phyloP scores from a whole-genome alignment of 148 eudicot genomes.

The Heliosperma pusillum region DNA sequence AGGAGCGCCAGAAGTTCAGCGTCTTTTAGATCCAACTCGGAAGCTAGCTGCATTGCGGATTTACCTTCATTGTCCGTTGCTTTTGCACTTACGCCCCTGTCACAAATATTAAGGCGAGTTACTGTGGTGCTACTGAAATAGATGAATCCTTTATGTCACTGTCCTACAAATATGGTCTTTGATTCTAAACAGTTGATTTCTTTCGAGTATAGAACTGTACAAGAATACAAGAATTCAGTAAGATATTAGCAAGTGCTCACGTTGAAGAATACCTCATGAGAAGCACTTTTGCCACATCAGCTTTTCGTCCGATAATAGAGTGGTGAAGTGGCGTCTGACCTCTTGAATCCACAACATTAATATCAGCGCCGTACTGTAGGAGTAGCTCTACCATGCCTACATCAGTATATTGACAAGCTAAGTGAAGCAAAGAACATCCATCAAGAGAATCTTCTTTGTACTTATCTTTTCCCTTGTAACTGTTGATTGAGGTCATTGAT shows the following conservation, averaged over 20 bases:
- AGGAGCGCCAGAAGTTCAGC: constrained; percentile 59
- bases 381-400: constrained; percentile 94
- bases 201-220: neutral
- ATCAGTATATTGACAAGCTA: constrained; percentile 85
- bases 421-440: constrained; percentile 77
- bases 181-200: neutral
- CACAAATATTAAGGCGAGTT: neutral
- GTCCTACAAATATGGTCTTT: neutral
- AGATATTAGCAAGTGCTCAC: constrained; percentile 2
- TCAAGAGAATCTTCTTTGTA: constrained; percentile 47
- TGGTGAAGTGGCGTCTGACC: constrained; percentile 90
- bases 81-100: constrained; percentile 72
- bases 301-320: constrained; percentile 52
- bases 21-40: constrained; percentile 49
- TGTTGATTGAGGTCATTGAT: constrained; percentile 28
- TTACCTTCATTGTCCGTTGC: constrained; percentile 59
- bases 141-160: neutral
- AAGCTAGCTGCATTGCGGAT: constrained; percentile 53
- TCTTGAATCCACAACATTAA: constrained; percentile 57
- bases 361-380: constrained; percentile 75
- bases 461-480: constrained; percentile 38
- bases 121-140: neutral
- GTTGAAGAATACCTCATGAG: constrained; percentile 52
- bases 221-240: neutral
- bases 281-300: constrained; percentile 62